phyloP scores from a whole-genome alignment of 208 protist genomes.

The Phytomonas sp. region DNA sequence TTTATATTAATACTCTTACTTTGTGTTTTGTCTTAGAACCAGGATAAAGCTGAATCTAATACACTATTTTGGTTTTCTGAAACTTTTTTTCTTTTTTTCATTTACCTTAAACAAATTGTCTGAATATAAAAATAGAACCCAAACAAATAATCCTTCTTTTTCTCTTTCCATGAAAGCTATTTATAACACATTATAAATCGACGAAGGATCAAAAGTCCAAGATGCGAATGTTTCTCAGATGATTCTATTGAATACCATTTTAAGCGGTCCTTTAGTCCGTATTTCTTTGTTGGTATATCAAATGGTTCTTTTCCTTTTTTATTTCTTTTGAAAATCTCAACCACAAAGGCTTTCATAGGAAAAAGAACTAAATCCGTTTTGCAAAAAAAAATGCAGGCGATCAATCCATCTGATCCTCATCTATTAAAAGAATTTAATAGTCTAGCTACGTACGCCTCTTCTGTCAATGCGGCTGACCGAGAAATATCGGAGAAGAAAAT shows the following conservation, averaged over 20 bases:
- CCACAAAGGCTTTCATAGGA: not conserved
- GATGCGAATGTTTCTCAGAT: not conserved
- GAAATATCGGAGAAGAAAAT: conserved; percentile 48
- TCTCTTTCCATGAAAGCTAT: not conserved
- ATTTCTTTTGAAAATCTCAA: not conserved
- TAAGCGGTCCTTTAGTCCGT: not conserved
- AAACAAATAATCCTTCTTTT: too few relatives aligned
- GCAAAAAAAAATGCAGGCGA: conserved; percentile 27
- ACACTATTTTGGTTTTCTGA: not conserved
- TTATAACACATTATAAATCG: conserved; percentile 4
- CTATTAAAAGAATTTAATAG: conserved; percentile 22
- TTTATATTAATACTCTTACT: not conserved
- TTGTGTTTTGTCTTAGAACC: not conserved
- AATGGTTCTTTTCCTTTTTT: not conserved
- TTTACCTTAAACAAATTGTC: not conserved
- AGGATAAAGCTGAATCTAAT: not conserved
- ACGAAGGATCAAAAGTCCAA: not conserved
- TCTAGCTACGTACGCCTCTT: conserved; percentile 32
- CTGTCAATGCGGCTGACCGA: conserved; percentile 37
- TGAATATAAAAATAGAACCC: not conserved
- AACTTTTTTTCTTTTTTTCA: conserved; percentile 6
- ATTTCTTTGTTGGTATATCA: not conserved
- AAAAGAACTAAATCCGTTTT: not conserved
- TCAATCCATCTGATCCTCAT: conserved; percentile 37
- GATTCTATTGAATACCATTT: not conserved